Conservation (phyloP, 306 rosid genomes). For the Sindora glabra region DNA sequence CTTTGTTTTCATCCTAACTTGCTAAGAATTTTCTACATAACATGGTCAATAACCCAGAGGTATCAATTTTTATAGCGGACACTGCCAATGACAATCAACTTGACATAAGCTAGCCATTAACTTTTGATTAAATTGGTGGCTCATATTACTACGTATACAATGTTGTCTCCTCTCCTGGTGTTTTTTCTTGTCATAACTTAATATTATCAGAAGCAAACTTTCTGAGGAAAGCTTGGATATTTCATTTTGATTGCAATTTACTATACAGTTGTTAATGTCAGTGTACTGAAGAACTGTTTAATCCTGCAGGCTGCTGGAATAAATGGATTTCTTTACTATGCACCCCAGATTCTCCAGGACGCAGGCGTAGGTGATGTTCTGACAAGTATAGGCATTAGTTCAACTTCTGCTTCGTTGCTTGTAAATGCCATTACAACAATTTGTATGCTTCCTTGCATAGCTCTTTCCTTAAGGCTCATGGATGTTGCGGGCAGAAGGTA, state of each 20-base stretch:
- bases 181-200: neutral
- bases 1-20: neutral
- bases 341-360: slow-evolving; percentile 64
- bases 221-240: neutral
- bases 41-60: too few relatives aligned
- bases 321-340: slow-evolving; percentile 62
- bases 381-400: slow-evolving; percentile 43
- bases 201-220: neutral
- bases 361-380: slow-evolving; percentile 48
- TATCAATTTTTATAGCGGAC: neutral
- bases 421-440: slow-evolving; percentile 44
- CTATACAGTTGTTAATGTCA: neutral
- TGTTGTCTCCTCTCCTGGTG: slow-evolving; percentile 7
- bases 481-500: slow-evolving; percentile 73
- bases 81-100: neutral
- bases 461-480: slow-evolving; percentile 53
- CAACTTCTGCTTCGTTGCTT: slow-evolving; percentile 49
- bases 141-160: neutral
- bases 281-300: neutral
- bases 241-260: neutral
- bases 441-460: slow-evolving; percentile 78
- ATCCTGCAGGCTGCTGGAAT: slow-evolving; percentile 59
- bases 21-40: neutral
- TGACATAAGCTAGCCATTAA: neutral
- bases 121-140: neutral